Percentiles rank a stretch among this genome's conserved stretches.
phyloP scores from a whole-genome alignment of 1,284 basidiomycete species.

The Tylopilus orsonianus region DNA sequence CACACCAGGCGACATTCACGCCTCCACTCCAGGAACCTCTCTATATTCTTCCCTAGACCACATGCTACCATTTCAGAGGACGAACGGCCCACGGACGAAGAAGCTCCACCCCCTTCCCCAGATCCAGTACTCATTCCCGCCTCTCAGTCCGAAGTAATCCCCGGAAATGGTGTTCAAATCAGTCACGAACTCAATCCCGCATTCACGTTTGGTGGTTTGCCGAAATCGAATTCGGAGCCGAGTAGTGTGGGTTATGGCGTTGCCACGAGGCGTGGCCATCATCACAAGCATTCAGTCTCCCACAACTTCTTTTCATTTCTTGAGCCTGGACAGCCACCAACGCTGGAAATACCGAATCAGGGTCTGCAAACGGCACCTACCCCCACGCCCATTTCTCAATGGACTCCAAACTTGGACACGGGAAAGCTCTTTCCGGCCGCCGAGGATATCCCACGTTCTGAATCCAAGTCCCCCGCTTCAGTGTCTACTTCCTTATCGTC shows the following conservation, averaged over 20 bases:
- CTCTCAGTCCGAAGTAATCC: conserved; percentile 26
- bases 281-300: conserved; percentile 91
- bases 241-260: conserved; percentile 15
- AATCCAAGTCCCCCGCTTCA: conserved; percentile 26
- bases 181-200: conserved; percentile 21
- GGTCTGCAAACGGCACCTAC: conserved; percentile 25
- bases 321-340: conserved; percentile 48
- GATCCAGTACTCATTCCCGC: conserved; percentile 26
- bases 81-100: conserved; percentile 44
- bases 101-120: conserved; percentile 42
- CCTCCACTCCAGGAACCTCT: conserved; percentile 88
- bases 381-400: conserved; percentile 24
- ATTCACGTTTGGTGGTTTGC: conserved; percentile 33
- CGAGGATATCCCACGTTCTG: conserved; percentile 21
- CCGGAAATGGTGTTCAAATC: neutral
- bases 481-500: conserved; percentile 9
- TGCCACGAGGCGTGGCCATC: conserved; percentile 66
- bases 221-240: conserved; percentile 30
- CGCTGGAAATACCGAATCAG: conserved; percentile 4
- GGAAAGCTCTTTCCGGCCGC: conserved; percentile 1
- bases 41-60: conserved; percentile 83
- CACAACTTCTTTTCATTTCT: conserved; percentile 93
- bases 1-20: conserved; percentile 63
- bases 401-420: conserved; percentile 19
- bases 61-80: conserved; percentile 66